Evolutionary conservation across 805 yeast species (phyloP), one percentile per base, ranked within the genome.

Genomic region (Candida koratica): DNA sequence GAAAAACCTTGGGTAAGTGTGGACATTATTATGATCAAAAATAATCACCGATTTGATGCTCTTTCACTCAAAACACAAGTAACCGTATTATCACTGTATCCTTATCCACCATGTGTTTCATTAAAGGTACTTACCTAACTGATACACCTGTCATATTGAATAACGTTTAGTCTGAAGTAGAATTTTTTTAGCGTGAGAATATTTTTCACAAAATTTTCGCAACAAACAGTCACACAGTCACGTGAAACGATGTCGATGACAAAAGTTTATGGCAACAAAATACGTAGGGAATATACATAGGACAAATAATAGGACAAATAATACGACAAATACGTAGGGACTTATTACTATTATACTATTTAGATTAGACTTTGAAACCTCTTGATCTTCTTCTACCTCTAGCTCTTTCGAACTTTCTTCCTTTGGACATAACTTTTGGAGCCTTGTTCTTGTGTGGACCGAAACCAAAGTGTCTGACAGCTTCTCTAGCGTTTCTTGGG

Each of bases 401-500:
- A 64, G 97, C 99, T 77, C 93, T 88, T 83, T 93, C 98, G 83
- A 93, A 93, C 79, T 93, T 93, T 84, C 97, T 93, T 73, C 99
- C 99, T 72, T 78, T 88, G 50, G 97, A 90, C 65, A 73, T 62
- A 73, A 93, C 82, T 79, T 94, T 88, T 76, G 99, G 99, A 65
- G 97, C 97, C 87, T 93, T 93, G 77, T 79, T 75, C 82, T 87
- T 87, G 94, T 93, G 98, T 67, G 99, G 99, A 78, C 99, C 99
- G 73, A 90, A 69, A 73, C 99, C 99, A 69, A 93, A 93, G 84
- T 93, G 97, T 80, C 97, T 87, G 63, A 87, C 97, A 63, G 97
- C 97, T 79, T 93, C 97, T 81, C 99, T 87, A 73, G 95, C 67
- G 76, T 77, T 80, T 85, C 97, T 88, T 76, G 97, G 95, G 72